Percentiles rank a stretch among this genome's conserved stretches.
Evolutionary conservation across 768 basidiomycete genomes (phyloP).

Genomic region (Gyrodon lividus): DNA sequence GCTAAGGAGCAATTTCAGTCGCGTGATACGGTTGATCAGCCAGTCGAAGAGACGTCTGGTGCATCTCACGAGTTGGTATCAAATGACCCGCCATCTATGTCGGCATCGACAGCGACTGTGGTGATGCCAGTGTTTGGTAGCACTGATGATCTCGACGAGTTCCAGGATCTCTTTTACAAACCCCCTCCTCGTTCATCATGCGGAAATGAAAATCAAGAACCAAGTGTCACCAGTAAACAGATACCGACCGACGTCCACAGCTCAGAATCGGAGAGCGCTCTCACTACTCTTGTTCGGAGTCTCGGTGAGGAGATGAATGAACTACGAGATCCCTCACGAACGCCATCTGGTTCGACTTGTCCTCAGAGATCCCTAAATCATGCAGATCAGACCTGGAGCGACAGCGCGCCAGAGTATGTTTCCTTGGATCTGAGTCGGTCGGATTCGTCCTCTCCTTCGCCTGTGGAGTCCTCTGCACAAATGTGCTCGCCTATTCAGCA

Average conservation of each 20-base stretch:
- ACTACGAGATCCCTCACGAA: conserved; percentile 13
- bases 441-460: conserved; percentile 13
- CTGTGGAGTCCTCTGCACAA: conserved; percentile 9
- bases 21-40: conserved; percentile 2
- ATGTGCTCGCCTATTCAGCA: conserved; percentile 7
- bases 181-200: conserved; percentile 29
- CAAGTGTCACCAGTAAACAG: conserved; percentile 7
- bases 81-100: conserved; percentile 23
- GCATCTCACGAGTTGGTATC: conserved; percentile 4
- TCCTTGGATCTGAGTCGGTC: conserved; percentile 16
- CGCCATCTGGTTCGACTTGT: conserved; percentile 9
- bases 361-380: conserved; percentile 10
- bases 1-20: conserved; percentile 3
- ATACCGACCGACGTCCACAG: conserved; percentile 32
- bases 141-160: conserved; percentile 68
- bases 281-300: conserved; percentile 40
- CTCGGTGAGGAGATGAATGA: conserved; percentile 38
- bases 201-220: conserved; percentile 3
- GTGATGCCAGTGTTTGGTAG: conserved; percentile 49
- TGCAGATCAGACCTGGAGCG: conserved; percentile 10
- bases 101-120: conserved; percentile 37
- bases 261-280: conserved; percentile 35
- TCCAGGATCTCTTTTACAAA: conserved; percentile 71
- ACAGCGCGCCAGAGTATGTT: conserved; percentile 11
- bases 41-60: conserved; percentile 40